Conservation (phyloP, 352 stramenopile genomes). For the Globisporangium orthogonon region DNA sequence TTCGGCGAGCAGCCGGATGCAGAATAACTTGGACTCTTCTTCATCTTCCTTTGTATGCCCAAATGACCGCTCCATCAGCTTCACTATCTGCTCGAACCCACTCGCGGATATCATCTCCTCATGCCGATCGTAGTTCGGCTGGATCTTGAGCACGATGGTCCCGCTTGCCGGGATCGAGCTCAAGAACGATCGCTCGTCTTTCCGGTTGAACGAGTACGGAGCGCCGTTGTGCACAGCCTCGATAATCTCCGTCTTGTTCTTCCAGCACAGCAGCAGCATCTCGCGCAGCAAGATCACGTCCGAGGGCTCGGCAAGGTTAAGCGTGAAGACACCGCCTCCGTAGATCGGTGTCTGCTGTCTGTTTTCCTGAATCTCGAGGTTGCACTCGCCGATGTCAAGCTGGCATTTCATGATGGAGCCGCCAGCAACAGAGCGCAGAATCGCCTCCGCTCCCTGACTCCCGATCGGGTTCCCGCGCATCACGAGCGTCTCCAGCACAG, state of each 20-base stretch:
- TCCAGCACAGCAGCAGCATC: conserved; percentile 43
- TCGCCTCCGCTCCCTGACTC: conserved; percentile 43
- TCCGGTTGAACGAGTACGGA: conserved; percentile 41
- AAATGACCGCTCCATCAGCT: conserved; percentile 41
- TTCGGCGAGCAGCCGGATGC: conserved; percentile 53
- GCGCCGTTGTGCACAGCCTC: conserved; percentile 40
- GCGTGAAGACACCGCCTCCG: conserved; percentile 35
- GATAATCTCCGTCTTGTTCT: conserved; percentile 51
- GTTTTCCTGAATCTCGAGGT: conserved; percentile 54
- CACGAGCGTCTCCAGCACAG: conserved; percentile 37
- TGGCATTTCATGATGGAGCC: conserved; percentile 44
- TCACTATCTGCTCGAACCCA: conserved; percentile 33
- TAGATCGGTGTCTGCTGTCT: conserved; percentile 40
- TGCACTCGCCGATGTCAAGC: conserved; percentile 58
- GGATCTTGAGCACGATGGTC: conserved; percentile 45
- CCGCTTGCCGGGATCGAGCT: conserved; percentile 29
- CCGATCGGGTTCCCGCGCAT: conserved; percentile 70
- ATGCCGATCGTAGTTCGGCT: conserved; percentile 53
- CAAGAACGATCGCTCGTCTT: conserved; percentile 51
- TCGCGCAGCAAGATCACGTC: conserved; percentile 52
- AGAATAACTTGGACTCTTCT: conserved; percentile 54
- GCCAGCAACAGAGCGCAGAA: conserved; percentile 44
- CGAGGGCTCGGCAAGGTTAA: conserved; percentile 44
- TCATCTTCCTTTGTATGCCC: conserved; percentile 34
- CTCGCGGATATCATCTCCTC: conserved; percentile 38